Conservation (phyloP, 2,329 filamentous ascomycete species). For the Epichloe sp. region DNA sequence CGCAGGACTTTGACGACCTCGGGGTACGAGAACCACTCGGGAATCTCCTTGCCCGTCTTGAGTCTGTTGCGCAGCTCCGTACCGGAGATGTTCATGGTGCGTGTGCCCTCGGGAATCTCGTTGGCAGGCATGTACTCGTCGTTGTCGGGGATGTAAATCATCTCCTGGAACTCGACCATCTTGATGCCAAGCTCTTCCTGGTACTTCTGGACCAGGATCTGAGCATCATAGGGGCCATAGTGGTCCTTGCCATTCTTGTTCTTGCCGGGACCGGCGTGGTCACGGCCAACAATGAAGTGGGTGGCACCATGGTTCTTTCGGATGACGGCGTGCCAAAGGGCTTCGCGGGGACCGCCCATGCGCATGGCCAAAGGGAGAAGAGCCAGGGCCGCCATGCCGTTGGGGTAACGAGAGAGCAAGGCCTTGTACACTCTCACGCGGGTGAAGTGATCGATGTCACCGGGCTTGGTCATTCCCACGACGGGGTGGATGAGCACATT, state of each 20-base stretch:
- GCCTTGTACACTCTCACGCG: constrained; percentile 98
- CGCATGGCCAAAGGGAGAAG: constrained; percentile 95
- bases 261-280: constrained; percentile 95
- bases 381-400: constrained; percentile 95
- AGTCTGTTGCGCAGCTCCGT: constrained; percentile 88
- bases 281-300: constrained; percentile 97
- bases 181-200: constrained; percentile 93
- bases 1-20: constrained; percentile 94
- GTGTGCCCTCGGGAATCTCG: constrained; percentile 69
- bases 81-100: constrained; percentile 77
- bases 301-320: constrained; percentile 99
- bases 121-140: constrained; percentile 95
- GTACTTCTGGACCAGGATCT: constrained; percentile 94
- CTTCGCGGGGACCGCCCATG: constrained; percentile 96
- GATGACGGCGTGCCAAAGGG: constrained; percentile 99
- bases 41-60: constrained; percentile 84
- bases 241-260: constrained; percentile 96
- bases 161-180: constrained; percentile 98
- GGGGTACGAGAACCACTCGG: constrained; percentile 99
- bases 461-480: constrained; percentile 95
- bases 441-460: constrained; percentile 99
- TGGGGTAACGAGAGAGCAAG: constrained; percentile 89
- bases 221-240: constrained; percentile 96
- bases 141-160: constrained; percentile 94
- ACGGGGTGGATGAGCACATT: constrained; percentile 99